Evolutionary conservation across 1,284 basidiomycete species (phyloP), one percentile per base, ranked within the genome.

Genomic region (Porogramme epimiltina): DNA sequence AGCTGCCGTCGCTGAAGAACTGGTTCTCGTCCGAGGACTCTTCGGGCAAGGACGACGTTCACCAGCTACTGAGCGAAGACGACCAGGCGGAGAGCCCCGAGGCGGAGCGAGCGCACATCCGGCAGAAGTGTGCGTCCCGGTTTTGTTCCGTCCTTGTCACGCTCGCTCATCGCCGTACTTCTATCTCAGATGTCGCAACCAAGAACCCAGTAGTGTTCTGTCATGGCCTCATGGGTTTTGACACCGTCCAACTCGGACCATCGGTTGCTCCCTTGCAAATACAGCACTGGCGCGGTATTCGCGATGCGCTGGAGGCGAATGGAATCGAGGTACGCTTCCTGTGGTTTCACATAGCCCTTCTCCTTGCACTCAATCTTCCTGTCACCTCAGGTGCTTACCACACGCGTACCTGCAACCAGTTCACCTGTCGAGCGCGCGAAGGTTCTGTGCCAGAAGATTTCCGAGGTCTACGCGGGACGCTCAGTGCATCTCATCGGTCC

Each of bases 271-370:
- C 90, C 3, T 65, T 98, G 23, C 85, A 94, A 63, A 91, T 98
- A 42, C 81, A 87, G 4, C 94, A 98, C 68, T 98, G 95, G 95
- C 82, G 95, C 34, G 95, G 95, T 3, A 95, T 98, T 58, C 88
- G 89, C 62, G 92, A 97, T 65, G 92, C 90, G 6, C 78, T 98
- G 9, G 87, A 95, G 64, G 80, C 87, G 23, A 93, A 90, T 64
- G 95, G 93, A 16, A 82, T 82, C n/a, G 89, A 98, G 66, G 63
- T 65, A 31, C 33, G 46, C 22, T 37, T 16, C 34, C 8, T 13
- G 5, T 6, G 5, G 13, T n/a, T 18, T 16, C 34, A n/a, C 41
- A n/a, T 42, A 28, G n/a, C n/a, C 18, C 25, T 37, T 47, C 20
- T 19, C 24, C 19, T 26, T n/a, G 5, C 36, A 4, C 34, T 8